Evolutionary conservation across 768 basidiomycete genomes (phyloP), one percentile per base, ranked within the genome.

Genomic region (Lentinus brumalis): DNA sequence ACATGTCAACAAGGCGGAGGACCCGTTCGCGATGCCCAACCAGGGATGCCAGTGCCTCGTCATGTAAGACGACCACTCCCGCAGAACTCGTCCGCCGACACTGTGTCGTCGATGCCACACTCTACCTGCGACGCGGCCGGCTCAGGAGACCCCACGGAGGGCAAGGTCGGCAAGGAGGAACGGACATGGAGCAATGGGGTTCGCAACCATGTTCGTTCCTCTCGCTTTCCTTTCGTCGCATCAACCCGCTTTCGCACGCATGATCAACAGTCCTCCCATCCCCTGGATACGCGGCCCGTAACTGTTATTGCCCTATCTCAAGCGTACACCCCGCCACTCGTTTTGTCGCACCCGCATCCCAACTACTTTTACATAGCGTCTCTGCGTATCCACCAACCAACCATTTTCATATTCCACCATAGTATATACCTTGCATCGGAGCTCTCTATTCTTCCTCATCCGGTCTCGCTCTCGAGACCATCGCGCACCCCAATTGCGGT

Each of bases 1-100:
- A 10, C 89, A 92, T 26, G 88, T 96, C n/a, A 86, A 86, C 65
- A 92, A 91, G 71, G 86, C 86, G 45, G 93, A 96, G 60, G 96
- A 99, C 72, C 96, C 96, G 50, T 98, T 64, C 51, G 67, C 94
- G 70, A 89, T 89, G 29, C 91, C 89, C 56, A 86, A 85, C 56
- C 57, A 49, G 46, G 69, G 71, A 5, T 72, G 71, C 61, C 60
- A 67, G 30, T 72, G 71, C 56, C 55, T 66, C n/a, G 57, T 72
- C 56, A 72, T 72, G 71, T 72, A 59, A 57, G 57, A 47, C 46
- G 51, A 30, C 39, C 56, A 16, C 55, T 2, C 50, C 35, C 18
- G 5, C 21, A 39, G 21, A 26, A 41, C 46, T 38, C 45, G 18
- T 46, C 46, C 47, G 39, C 59, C 51, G 39, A 38, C 29, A 11